These are phyloP conservation scores for Sesbania bispinosa DNA, from an alignment of 306 rosid genomes.

Conservation along the genomic window DNA sequence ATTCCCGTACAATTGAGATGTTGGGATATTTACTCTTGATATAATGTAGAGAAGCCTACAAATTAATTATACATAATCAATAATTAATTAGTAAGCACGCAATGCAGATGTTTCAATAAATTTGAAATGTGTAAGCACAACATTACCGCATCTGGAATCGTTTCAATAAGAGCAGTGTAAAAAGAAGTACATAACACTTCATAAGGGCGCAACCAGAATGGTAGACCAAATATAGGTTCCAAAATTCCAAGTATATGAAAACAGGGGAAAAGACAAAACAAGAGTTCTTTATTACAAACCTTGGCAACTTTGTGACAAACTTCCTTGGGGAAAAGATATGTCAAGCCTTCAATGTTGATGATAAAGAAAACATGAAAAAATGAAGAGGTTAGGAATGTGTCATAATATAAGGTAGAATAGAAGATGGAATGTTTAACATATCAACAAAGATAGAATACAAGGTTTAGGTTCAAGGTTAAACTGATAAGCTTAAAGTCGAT, in stretches of 20 bases:
- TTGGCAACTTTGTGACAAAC: conserved; percentile 92
- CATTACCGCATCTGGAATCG: conserved; percentile 93
- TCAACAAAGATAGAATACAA: too few species aligned
- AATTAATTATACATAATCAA: conserved; percentile 7
- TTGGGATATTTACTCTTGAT: conserved; percentile 80
- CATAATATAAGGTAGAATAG: too few species aligned
- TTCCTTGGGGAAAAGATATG: conserved; percentile 82
- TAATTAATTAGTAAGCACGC: not conserved
- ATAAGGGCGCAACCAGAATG: conserved; percentile 95
- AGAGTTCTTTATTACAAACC: conserved; percentile 2
- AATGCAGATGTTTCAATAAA: conserved; percentile 15
- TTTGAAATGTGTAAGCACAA: conserved; percentile 15
- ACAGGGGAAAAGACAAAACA: conserved; percentile 18
- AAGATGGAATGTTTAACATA: too few species aligned
- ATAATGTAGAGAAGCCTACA: conserved; percentile 90
- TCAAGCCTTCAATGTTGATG: conserved; percentile 82
- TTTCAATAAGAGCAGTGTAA: conserved; percentile 92
- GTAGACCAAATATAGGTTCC: conserved; percentile 71
- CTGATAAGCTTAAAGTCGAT: too few species aligned
- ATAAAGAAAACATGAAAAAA: conserved; percentile 93
- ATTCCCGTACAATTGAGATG: conserved; percentile 77
- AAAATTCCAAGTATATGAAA: not conserved
- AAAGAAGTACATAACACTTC: conserved; percentile 93
- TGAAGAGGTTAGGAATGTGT: too few species aligned
- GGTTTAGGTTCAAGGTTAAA: too few species aligned